phyloP scores from a whole-genome alignment of 1,284 basidiomycete genomes.

The Sparassis latifolia region DNA sequence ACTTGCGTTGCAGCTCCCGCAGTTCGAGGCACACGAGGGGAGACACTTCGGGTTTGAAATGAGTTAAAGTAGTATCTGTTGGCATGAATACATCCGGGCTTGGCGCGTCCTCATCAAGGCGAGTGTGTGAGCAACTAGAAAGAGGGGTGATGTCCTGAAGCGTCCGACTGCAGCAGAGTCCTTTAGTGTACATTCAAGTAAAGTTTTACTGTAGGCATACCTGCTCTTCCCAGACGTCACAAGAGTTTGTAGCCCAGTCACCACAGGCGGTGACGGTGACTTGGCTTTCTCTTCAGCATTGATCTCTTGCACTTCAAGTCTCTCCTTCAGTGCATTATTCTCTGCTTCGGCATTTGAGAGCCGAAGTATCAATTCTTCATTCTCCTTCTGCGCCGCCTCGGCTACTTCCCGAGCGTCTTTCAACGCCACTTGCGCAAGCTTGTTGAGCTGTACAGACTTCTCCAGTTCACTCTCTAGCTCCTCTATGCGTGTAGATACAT shows the following conservation, averaged over 20 bases:
- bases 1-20: constrained; percentile 11
- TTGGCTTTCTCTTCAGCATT: neutral
- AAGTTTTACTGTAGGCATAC: no score
- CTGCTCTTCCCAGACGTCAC: neutral
- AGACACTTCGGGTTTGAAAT: no score
- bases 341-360: neutral
- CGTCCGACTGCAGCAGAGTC: no score
- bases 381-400: constrained; percentile 7
- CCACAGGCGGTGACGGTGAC: neutral
- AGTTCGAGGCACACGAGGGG: constrained; percentile 11
- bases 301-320: constrained; percentile 2
- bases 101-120: no score
- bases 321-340: constrained; percentile 8
- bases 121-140: no score
- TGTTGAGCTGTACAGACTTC: constrained; percentile 13
- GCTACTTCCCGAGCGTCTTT: constrained; percentile 7
- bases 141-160: no score
- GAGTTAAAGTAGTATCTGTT: no score
- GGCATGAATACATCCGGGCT: no score
- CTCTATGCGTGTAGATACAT: constrained; percentile 13
- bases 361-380: constrained; percentile 3
- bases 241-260: constrained; percentile 2
- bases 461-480: constrained; percentile 13
- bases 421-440: constrained; percentile 8
- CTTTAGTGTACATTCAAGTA: no score